Evolutionary conservation across 371 early-diverging fungal genomes (phyloP), one percentile per base, ranked within the genome.

Genomic region (Circinella umbellata): DNA sequence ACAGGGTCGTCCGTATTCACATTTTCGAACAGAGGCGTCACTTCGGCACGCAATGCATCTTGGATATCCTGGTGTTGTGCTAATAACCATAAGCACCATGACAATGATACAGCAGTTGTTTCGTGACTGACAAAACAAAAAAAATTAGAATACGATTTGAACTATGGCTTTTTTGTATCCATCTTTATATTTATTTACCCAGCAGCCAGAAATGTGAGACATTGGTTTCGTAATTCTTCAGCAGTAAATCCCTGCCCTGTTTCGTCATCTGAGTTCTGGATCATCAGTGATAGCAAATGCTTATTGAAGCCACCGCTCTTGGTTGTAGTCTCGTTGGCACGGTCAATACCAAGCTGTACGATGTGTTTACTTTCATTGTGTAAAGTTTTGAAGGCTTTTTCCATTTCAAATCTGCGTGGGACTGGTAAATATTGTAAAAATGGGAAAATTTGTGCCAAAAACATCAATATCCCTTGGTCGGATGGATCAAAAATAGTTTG

Each of bases 81-180:
- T 3, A 88, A 71, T 37, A 85, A 72, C 76, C 83, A 86, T 55
- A 88, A 79, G n/a, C 80, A 77, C 86, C 88, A 88, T 6, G 86
- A 85, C 39, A 86, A 69, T 4, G 83, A 72, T 0, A 83, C 85
- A 38, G 84, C 82, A 0, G 88, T 86, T 4, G 88, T 86, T 73
- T 88, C 88, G 63, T 84, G 84, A 13, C 83, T 80, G 46, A 18
- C 39, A 35, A 5, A 59, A 10, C 38, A 57, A n/a, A 4, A 20
- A 42, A 18, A 64, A 3, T 42, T 17, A 61, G 15, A 4, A 39
- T 17, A 63, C 39, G 17, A 47, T 11, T 34, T 11, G 11, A 20
- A 11, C 46, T 5, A 15, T 42, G 42, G 3, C 9, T 42, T 42
- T 42, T 63, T 27, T 20, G 15, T 42, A 27, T 63, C 15, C 27